A percentile compares a stretch with the other conserved stretches of the same genome.
These are phyloP conservation scores for Streptanthus diversifolius DNA, from an alignment of 345 rosid genomes.

Conservation along the genomic window DNA sequence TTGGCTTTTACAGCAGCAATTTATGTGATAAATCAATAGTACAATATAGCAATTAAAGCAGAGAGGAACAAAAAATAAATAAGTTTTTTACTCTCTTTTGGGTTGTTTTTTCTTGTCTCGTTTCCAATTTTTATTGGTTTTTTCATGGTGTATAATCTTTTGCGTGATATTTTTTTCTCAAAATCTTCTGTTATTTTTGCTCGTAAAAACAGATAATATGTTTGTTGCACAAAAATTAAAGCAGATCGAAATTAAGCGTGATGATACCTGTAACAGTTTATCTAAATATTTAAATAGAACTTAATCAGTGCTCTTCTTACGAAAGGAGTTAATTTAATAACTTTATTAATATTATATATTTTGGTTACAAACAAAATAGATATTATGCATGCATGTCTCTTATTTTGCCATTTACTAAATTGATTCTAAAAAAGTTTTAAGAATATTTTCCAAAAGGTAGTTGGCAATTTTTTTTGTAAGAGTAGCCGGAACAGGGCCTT, in stretches of 20 bases:
- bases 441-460: background rate
- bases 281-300: no score
- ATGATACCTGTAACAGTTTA: background rate
- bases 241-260: background rate
- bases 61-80: background rate
- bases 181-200: background rate
- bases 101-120: background rate
- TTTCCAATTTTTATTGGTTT: background rate
- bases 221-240: background rate
- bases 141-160: background rate
- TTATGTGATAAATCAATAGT: background rate
- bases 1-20: constrained; percentile 13
- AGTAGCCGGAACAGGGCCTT: background rate
- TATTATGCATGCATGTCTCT: background rate
- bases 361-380: no score
- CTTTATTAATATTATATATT: no score
- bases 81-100: background rate
- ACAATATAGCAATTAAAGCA: background rate
- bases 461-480: background rate
- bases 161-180: background rate
- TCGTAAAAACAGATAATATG: no score
- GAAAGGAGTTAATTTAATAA: no score
- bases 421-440: background rate
- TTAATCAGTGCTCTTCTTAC: no score
- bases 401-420: background rate